Percentiles rank a stretch among this genome's conserved stretches.
Evolutionary conservation across 1,284 basidiomycete species (phyloP).

Genomic region (Leucoagaricus sp.): DNA sequence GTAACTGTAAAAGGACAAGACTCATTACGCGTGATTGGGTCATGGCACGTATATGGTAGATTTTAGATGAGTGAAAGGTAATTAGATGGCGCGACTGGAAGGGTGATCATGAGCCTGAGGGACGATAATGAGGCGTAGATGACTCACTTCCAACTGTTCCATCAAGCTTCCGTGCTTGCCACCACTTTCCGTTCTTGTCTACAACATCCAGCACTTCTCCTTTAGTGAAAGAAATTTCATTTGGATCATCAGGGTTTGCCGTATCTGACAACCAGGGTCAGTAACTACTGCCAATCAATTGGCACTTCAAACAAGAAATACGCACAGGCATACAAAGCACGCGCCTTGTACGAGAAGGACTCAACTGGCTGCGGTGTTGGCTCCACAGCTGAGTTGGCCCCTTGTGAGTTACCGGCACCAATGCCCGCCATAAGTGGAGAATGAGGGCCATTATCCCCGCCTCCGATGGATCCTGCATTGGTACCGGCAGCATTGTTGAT

Average conservation of each 20-base stretch:
- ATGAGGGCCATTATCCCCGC: conserved; percentile 47
- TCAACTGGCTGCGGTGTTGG: conserved; percentile 32
- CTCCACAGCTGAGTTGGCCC: conserved; percentile 25
- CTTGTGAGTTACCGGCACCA: conserved; percentile 43
- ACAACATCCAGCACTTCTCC: conserved; percentile 94
- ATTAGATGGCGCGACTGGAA: conserved; percentile 76
- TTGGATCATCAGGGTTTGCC: conserved; percentile 92
- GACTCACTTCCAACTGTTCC: conserved; percentile 83
- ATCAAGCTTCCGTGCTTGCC: conserved; percentile 88
- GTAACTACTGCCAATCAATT: conserved; percentile 19
- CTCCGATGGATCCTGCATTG: conserved; percentile 44
- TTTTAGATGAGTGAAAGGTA: conserved; percentile 69
- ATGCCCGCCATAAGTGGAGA: conserved; percentile 72
- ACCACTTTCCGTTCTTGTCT: conserved; percentile 95
- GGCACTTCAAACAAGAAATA: conserved; percentile 26
- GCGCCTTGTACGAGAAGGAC: conserved; percentile 70
- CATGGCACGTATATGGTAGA: conserved; percentile 13
- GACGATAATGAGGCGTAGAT: conserved; percentile 4
- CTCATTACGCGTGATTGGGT: conserved; percentile 8
- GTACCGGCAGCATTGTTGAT: conserved; percentile 39
- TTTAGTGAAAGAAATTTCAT: conserved; percentile 93
- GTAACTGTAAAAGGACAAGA: conserved; percentile 16
- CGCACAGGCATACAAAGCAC: conserved; percentile 88
- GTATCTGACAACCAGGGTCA: conserved; percentile 57
- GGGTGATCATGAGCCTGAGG: conserved; percentile 24